Evolutionary conservation across 768 basidiomycete species (phyloP).

Genomic region (Tricholomella constricta): DNA sequence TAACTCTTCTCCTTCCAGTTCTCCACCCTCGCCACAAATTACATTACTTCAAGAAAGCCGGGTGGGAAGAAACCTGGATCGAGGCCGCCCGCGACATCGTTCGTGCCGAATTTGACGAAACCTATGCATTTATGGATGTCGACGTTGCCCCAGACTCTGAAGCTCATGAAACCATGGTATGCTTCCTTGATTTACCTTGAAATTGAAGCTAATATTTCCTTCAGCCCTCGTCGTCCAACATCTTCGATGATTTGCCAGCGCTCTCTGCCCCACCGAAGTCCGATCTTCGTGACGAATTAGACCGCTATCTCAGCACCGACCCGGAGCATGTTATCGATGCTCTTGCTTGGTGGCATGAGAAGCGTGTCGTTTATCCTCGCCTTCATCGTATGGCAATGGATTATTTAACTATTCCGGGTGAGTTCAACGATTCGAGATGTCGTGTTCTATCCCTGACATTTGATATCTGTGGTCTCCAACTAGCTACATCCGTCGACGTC

Average conservation of each 20-base stretch:
- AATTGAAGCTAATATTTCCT: not conserved
- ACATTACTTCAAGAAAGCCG: slow-evolving; percentile 4
- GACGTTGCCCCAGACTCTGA: slow-evolving; percentile 1
- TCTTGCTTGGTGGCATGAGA: slow-evolving; percentile 34
- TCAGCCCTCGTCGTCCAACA: not conserved
- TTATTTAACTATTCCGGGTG: slow-evolving; percentile 28
- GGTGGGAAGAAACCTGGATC: slow-evolving; percentile 4
- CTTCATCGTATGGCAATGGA: slow-evolving; percentile 35
- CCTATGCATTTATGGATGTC: not conserved
- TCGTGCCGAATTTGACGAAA: not conserved
- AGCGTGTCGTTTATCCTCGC: slow-evolving; percentile 18
- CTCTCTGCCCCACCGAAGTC: not conserved
- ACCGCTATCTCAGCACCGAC: slow-evolving; percentile 30
- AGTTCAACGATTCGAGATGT: slow-evolving; percentile 4
- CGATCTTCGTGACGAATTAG: slow-evolving; percentile 13
- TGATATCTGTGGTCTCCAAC: not conserved
- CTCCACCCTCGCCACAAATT: slow-evolving; percentile 8
- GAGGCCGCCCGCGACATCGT: not conserved
- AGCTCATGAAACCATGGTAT: not conserved
- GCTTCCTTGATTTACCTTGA: not conserved
- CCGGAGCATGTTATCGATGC: slow-evolving; percentile 24
- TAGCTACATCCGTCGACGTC: slow-evolving; percentile 13
- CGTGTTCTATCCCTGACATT: too few relatives aligned
- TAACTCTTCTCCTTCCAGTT: not conserved
- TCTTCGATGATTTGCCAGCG: not conserved